These are phyloP conservation scores for Picochlorum costavermella DNA, from an alignment of 139 green algal species.

Conservation along the genomic window DNA sequence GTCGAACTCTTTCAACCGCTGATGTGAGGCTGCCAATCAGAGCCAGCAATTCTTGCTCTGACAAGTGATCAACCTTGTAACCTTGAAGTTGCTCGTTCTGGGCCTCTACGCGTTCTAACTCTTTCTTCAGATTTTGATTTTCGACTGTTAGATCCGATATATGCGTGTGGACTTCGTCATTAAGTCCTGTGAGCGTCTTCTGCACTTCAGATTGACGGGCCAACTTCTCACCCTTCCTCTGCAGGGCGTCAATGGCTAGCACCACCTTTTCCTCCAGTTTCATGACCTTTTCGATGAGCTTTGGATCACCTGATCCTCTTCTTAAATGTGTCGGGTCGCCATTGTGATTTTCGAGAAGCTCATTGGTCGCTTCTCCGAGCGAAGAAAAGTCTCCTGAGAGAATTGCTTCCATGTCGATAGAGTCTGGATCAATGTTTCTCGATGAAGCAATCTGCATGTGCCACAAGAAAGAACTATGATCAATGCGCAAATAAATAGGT, in stretches of 20 bases:
- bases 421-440: constrained; percentile 5
- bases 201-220: constrained; percentile 16
- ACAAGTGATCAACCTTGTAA: constrained; percentile 38
- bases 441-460: neutral
- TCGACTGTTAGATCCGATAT: constrained; percentile 27
- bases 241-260: constrained; percentile 28
- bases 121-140: constrained; percentile 25
- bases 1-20: constrained; percentile 41
- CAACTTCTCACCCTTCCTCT: constrained; percentile 41
- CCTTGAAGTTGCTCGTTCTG: constrained; percentile 44
- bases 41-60: constrained; percentile 29
- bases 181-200: constrained; percentile 19
- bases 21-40: constrained; percentile 34
- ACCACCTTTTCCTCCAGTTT: constrained; percentile 38
- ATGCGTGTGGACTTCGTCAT: constrained; percentile 20
- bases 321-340: constrained; percentile 4
- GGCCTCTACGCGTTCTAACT: constrained; percentile 34
- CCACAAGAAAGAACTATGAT: neutral
- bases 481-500: neutral
- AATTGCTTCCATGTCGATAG: constrained; percentile 12
- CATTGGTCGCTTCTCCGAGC: neutral
- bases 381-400: constrained; percentile 15
- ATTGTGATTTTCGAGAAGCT: neutral
- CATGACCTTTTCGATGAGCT: constrained; percentile 27
- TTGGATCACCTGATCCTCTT: constrained; percentile 26